These are phyloP conservation scores for Phaeosphaeriaceae sp. DNA, from an alignment of 2,329 filamentous ascomycete species.

Conservation along the genomic window DNA sequence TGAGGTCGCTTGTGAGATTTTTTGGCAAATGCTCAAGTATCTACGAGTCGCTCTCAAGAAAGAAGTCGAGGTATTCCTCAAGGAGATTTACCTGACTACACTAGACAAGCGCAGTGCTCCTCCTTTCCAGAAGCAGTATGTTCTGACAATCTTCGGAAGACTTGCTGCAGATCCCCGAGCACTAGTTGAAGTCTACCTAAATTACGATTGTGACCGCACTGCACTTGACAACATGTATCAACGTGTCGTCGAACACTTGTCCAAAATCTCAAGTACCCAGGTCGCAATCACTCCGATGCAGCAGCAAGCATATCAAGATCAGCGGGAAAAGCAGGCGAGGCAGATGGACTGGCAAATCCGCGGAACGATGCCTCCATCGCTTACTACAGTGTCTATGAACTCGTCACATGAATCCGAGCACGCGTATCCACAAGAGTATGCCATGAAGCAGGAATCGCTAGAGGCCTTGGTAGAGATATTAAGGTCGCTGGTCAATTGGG, in stretches of 20 bases:
- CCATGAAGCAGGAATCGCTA: constrained; percentile 86
- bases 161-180: constrained; percentile 86
- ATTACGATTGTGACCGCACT: constrained; percentile 96
- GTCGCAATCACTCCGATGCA: constrained; percentile 77
- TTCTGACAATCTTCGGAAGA: constrained; percentile 83
- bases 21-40: constrained; percentile 95
- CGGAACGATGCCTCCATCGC: constrained; percentile 82
- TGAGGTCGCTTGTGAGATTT: constrained; percentile 95
- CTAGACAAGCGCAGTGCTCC: constrained; percentile 88
- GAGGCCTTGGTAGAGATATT: constrained; percentile 89
- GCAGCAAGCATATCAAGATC: constrained; percentile 87
- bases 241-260: constrained; percentile 89
- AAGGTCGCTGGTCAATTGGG: constrained; percentile 92
- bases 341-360: constrained; percentile 83
- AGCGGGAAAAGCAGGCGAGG: constrained; percentile 66
- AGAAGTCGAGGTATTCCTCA: constrained; percentile 96
- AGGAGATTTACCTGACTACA: constrained; percentile 94
- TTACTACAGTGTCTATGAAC: constrained; percentile 79
- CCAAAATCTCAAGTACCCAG: constrained; percentile 81
- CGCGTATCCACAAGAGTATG: constrained; percentile 85
- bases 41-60: constrained; percentile 97
- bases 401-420: constrained; percentile 64
- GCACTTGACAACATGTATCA: constrained; percentile 97
- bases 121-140: constrained; percentile 88
- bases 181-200: constrained; percentile 93